phyloP scores from a whole-genome alignment of 371 early-diverging fungal genomes.

The Rhizopus sp. region DNA sequence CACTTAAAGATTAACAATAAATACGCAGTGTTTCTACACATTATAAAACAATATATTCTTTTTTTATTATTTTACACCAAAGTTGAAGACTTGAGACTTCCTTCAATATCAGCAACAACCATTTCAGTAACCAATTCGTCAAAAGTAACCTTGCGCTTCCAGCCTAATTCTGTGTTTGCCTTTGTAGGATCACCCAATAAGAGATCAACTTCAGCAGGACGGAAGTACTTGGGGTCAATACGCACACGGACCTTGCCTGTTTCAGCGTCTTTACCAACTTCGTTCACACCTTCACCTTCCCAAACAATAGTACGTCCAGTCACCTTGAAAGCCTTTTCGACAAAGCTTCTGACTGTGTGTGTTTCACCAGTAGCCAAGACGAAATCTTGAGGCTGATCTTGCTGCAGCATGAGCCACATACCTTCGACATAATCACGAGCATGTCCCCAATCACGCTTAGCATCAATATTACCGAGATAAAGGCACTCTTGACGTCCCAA shows the following conservation, averaged over 20 bases:
- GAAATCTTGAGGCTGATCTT: conserved; percentile 78
- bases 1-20: conserved; percentile 23
- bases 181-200: conserved; percentile 81
- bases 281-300: conserved; percentile 78
- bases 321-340: conserved; percentile 78
- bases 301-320: conserved; percentile 73
- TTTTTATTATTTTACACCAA: conserved; percentile 18
- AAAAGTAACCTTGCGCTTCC: conserved; percentile 74
- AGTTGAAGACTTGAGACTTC: conserved; percentile 40
- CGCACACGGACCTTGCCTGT: conserved; percentile 72
- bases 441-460: conserved; percentile 90
- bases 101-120: conserved; percentile 71
- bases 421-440: conserved; percentile 87
- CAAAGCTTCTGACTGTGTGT: conserved; percentile 82
- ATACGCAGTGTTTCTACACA: neutral
- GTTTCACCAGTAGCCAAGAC: conserved; percentile 87
- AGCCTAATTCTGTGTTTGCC: conserved; percentile 69
- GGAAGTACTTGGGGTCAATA: conserved; percentile 79
- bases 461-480: conserved; percentile 83
- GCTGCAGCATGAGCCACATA: conserved; percentile 90
- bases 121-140: conserved; percentile 73
- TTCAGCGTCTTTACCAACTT: conserved; percentile 70
- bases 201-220: conserved; percentile 86
- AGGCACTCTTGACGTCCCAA: conserved; percentile 72
- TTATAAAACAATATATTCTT: neutral